Conservation (phyloP, 2,329 filamentous ascomycete genomes). For the Ceratocystis colombiana region DNA sequence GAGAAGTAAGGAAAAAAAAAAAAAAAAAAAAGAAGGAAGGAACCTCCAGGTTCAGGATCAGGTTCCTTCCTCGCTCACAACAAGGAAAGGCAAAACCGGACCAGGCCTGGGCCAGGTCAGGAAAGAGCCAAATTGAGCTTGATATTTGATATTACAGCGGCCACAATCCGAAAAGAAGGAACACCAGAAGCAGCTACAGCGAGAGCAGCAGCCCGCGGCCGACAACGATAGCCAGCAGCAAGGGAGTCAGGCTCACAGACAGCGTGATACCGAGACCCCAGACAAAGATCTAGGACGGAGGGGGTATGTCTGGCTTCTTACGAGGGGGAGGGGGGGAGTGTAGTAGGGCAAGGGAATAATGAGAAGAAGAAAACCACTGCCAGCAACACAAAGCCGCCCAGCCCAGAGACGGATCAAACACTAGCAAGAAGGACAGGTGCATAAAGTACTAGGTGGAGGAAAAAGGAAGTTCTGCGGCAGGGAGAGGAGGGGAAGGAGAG, state of each 20-base stretch:
- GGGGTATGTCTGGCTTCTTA: background rate
- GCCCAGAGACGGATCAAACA: background rate
- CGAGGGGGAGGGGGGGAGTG: background rate
- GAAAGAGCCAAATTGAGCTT: background rate
- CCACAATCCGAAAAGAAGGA: slow-evolving; percentile 3
- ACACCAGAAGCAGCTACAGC: background rate
- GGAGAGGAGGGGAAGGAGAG: background rate
- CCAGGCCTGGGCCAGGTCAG: background rate
- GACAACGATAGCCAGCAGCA: background rate
- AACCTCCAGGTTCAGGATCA: slow-evolving; percentile 1
- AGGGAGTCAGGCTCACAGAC: background rate
- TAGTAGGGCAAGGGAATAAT: background rate
- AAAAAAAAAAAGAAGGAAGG: background rate
- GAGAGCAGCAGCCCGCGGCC: background rate
- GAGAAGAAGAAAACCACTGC: background rate
- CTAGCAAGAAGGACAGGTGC: background rate
- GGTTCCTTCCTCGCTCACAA: background rate
- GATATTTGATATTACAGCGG: slow-evolving; percentile 9
- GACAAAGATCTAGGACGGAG: background rate
- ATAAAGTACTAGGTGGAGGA: background rate
- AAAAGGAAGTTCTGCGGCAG: background rate
- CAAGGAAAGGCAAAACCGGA: background rate
- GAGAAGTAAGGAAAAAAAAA: background rate
- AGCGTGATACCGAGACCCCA: slow-evolving; percentile 9
- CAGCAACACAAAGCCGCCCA: background rate